These are phyloP conservation scores for Mycena galopus DNA, from an alignment of 768 basidiomycete genomes.

Conservation along the genomic window DNA sequence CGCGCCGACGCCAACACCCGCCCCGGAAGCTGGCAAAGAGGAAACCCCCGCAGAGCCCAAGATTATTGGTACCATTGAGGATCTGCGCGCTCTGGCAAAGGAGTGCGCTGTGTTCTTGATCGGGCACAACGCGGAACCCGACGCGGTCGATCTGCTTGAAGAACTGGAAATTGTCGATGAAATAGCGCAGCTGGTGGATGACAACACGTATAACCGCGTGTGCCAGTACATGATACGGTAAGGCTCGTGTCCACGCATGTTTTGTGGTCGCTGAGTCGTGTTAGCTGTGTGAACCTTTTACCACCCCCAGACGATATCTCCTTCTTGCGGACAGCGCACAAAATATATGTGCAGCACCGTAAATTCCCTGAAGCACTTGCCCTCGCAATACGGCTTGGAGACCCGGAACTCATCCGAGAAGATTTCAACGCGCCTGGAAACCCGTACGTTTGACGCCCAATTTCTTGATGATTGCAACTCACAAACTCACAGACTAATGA, in stretches of 20 bases:
- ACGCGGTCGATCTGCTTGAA: slow-evolving; percentile 95
- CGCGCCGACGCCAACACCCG: slow-evolving; percentile 37
- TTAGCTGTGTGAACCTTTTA: slow-evolving; percentile 88
- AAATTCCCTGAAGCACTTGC: slow-evolving; percentile 93
- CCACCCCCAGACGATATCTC: slow-evolving; percentile 92
- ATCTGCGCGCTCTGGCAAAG: slow-evolving; percentile 81
- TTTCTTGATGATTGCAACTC: not conserved
- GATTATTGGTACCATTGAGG: slow-evolving; percentile 74
- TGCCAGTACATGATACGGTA: slow-evolving; percentile 97
- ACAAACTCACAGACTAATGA: slow-evolving; percentile 75
- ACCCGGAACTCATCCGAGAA: slow-evolving; percentile 81
- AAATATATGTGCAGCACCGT: slow-evolving; percentile 87
- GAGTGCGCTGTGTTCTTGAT: slow-evolving; percentile 92
- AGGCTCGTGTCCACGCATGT: slow-evolving; percentile 42
- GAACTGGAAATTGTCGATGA: slow-evolving; percentile 92
- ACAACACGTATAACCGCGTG: slow-evolving; percentile 89
- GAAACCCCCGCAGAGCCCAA: slow-evolving; percentile 47
- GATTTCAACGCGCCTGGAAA: slow-evolving; percentile 94
- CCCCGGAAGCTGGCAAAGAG: slow-evolving; percentile 46
- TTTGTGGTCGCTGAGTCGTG: slow-evolving; percentile 13
- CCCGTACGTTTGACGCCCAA: slow-evolving; percentile 64
- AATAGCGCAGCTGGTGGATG: slow-evolving; percentile 84
- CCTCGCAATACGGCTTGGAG: slow-evolving; percentile 87
- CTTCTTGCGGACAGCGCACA: slow-evolving; percentile 90
- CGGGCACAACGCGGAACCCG: slow-evolving; percentile 96